Evolutionary conservation across 2,329 filamentous ascomycete species (phyloP).

Genomic region (Neocucurbitaria cava): DNA sequence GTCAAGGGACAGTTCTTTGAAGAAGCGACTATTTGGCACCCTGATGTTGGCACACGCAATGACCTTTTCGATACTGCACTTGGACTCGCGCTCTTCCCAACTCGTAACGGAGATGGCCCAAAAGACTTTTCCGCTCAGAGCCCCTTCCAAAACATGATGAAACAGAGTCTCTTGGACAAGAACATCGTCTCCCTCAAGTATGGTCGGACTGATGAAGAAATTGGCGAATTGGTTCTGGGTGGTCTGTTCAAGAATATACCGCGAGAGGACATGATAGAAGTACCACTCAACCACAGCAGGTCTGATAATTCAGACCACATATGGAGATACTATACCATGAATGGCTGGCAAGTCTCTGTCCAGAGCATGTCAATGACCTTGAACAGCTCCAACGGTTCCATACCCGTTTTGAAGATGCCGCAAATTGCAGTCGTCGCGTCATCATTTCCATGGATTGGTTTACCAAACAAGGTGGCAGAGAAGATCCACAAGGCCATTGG

Average conservation of each 20-base stretch:
- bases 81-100: constrained; percentile 9
- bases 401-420: not conserved
- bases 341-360: constrained; percentile 12
- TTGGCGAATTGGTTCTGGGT: constrained; percentile 13
- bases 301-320: constrained; percentile 1
- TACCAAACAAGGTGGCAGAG: constrained; percentile 1
- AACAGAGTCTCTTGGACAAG: constrained; percentile 8
- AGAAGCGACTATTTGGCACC: constrained; percentile 7
- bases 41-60: not conserved
- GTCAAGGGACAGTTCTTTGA: constrained; percentile 10
- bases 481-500: constrained; percentile 1
- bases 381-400: not conserved
- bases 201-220: constrained; percentile 6
- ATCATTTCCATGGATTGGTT: constrained; percentile 1
- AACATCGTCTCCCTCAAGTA: constrained; percentile 8
- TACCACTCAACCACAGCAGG: constrained; percentile 11
- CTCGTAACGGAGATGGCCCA: not conserved
- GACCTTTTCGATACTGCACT: constrained; percentile 13
- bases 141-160: constrained; percentile 12
- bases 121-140: constrained; percentile 3
- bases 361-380: constrained; percentile 4
- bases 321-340: constrained; percentile 6
- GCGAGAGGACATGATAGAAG: constrained; percentile 6
- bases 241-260: constrained; percentile 2
- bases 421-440: constrained; percentile 4